Evolutionary conservation across 2,329 filamentous ascomycete species (phyloP).

Genomic region (Whalleya microplaca): DNA sequence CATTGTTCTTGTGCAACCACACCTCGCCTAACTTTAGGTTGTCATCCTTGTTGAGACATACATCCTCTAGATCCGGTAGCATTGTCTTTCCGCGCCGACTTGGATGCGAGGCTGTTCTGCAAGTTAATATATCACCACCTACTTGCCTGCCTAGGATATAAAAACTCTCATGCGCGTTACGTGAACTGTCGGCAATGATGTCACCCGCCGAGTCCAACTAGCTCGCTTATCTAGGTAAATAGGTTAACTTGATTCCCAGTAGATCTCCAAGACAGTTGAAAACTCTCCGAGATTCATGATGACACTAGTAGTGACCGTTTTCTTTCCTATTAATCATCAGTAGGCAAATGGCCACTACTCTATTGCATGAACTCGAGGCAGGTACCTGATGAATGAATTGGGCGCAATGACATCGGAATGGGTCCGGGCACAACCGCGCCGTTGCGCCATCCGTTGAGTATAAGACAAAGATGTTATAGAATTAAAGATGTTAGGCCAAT

Average conservation of each 20-base stretch:
- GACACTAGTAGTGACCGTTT: neutral
- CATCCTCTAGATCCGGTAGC: neutral
- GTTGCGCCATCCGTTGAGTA: conserved; percentile 25
- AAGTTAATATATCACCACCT: neutral
- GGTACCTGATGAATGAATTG: conserved; percentile 1
- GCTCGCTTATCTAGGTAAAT: neutral
- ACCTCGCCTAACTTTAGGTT: neutral
- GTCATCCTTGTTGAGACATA: neutral
- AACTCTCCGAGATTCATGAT: neutral
- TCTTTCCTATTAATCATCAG: neutral
- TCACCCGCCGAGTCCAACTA: neutral
- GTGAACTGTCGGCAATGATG: neutral
- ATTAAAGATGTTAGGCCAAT: conserved; percentile 24
- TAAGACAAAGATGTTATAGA: conserved; percentile 27
- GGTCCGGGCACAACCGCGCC: conserved; percentile 22
- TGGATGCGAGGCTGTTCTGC: neutral
- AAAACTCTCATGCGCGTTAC: neutral
- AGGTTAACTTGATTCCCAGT: neutral
- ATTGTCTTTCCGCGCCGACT: neutral
- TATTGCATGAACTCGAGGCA: neutral
- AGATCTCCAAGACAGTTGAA: neutral
- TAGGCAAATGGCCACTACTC: neutral
- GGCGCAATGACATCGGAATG: conserved; percentile 27
- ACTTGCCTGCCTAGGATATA: neutral
- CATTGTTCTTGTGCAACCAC: neutral